Percentiles rank a stretch among this genome's conserved stretches.
These are phyloP conservation scores for Raphanus hybrid DNA, from an alignment of 441 rosid genomes.

Conservation along the genomic window DNA sequence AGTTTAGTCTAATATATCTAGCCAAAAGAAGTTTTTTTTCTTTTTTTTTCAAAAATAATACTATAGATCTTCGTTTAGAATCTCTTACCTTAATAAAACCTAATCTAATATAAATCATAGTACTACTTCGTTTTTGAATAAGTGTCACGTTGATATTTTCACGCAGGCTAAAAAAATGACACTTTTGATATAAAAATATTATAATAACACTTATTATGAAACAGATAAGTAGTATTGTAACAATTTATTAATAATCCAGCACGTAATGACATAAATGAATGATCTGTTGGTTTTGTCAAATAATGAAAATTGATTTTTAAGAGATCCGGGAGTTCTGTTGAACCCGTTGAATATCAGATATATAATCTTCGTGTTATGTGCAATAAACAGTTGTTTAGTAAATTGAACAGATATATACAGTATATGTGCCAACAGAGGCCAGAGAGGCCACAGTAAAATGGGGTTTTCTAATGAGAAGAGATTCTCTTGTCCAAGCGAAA, in stretches of 20 bases:
- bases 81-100: too few species aligned
- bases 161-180: too few species aligned
- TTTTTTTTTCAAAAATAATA: too few species aligned
- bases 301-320: constrained; percentile 24
- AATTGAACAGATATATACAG: background rate
- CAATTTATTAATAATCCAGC: background rate
- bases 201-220: too few species aligned
- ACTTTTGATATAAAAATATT: too few species aligned
- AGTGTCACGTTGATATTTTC: too few species aligned
- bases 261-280: constrained; percentile 29
- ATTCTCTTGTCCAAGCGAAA: background rate
- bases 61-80: too few species aligned
- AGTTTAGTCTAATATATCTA: too few species aligned
- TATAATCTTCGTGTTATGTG: background rate
- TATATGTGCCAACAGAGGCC: background rate
- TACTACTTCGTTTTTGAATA: too few species aligned
- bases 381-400: background rate
- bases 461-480: background rate
- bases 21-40: too few species aligned
- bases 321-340: constrained; percentile 7
- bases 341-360: background rate
- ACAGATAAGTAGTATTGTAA: background rate
- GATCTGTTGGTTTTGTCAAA: constrained; percentile 16
- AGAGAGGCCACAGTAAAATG: background rate
- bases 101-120: background rate